Evolutionary conservation across 129 eudicot species (phyloP), one percentile per base, ranked within the genome.

Genomic region (Mikania micrantha): DNA sequence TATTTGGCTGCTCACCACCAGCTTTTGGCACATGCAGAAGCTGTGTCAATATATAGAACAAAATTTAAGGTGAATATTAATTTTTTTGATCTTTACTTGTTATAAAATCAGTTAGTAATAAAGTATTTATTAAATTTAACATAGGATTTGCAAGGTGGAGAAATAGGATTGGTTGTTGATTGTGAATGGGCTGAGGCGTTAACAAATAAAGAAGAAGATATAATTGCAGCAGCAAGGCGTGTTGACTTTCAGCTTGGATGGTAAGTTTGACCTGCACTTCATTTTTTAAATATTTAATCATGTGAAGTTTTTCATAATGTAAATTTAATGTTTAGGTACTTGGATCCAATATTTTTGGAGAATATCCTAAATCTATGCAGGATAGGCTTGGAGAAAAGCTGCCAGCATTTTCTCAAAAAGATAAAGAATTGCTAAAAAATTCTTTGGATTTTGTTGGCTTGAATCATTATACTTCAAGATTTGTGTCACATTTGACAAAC

Each of bases 141-240:
- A 3, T 56, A 88, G 96, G 85, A 74, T 28, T 32, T 60, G 76
- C 96, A 85, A 83, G 85, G 87, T 56, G 96, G 96, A 15, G 80
- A 88, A 71, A 82, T 88, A 66, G 96, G 96, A 8, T 70, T 88
- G 74, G 87, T 78, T 38, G 86, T 85, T 60, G 96, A 88, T 69
- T 88, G 91, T 74, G 96, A 88, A 83, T 88, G 96, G 96, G 80
- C 91, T 2, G 91, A 88, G 75, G 69, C 96, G 57, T 69, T 85
- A 47, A 75, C 91, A 39, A 87, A 82, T 64, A 80, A 66, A 3
- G 64, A 59, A 78, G 96, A 88, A 78, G 96, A 88, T 57, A 72
- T 45, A 71, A 69, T 8, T 75, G 96, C 96, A 39, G 87, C 96
- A 19, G 78, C 78, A 76, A 80, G 96, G 77, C 89, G 91, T 54